These are phyloP conservation scores for Pythium sp. DNA, from an alignment of 352 stramenopile genomes.

Conservation along the genomic window DNA sequence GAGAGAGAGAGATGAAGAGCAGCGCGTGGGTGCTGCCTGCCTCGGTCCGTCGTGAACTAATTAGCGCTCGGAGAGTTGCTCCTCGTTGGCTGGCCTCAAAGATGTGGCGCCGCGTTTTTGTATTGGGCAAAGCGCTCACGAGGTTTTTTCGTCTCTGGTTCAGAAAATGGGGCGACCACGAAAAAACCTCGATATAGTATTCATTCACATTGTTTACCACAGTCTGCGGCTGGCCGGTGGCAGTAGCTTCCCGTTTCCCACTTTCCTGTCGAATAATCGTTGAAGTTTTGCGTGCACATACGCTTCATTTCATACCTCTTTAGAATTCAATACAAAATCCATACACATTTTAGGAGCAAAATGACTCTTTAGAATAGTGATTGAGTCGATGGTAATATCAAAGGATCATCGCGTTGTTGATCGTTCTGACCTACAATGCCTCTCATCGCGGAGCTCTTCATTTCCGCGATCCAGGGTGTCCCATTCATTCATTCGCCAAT, in stretches of 20 bases:
- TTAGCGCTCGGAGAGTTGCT: background rate
- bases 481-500: background rate
- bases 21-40: background rate
- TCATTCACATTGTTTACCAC: background rate
- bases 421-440: too few relatives aligned
- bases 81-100: background rate
- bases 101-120: background rate
- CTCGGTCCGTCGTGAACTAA: background rate
- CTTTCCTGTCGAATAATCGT: conserved; percentile 10
- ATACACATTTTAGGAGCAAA: too few relatives aligned
- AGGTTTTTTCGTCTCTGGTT: background rate
- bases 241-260: background rate
- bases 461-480: background rate
- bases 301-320: background rate
- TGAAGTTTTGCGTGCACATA: conserved; percentile 5
- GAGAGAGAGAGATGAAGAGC: background rate
- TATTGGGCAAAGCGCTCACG: background rate
- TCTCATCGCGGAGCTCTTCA: background rate
- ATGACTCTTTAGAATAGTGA: too few relatives aligned
- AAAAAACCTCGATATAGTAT: background rate
- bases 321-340: too few relatives aligned
- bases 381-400: too few relatives aligned
- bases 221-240: background rate
- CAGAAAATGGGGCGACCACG: background rate
- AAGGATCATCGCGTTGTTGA: too few relatives aligned